Conservation (phyloP, 768 basidiomycete genomes). For the Candolleomyces efflorescens region DNA sequence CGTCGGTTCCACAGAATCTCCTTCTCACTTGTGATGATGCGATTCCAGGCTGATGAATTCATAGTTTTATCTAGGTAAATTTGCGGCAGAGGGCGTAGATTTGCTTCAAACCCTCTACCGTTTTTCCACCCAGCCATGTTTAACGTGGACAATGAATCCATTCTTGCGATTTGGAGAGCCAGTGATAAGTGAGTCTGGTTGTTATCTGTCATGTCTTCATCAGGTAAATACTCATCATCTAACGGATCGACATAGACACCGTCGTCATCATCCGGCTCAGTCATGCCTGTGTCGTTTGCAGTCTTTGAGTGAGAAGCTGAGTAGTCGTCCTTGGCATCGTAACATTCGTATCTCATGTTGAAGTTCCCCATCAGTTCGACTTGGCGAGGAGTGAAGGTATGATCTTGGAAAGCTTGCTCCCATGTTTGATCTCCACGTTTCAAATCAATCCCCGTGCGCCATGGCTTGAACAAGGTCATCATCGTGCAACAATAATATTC, state of each 20-base stretch:
- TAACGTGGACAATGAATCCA: too few relatives aligned
- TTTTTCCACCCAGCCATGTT: too few relatives aligned
- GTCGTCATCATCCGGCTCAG: conserved; percentile 4
- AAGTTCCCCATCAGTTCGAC: conserved; percentile 18
- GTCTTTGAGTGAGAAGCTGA: too few relatives aligned
- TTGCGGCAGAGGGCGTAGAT: too few relatives aligned
- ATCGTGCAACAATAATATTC: conserved; percentile 30
- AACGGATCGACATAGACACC: too few relatives aligned
- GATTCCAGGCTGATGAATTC: too few relatives aligned
- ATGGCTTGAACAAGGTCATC: conserved; percentile 30
- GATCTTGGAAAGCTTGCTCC: conserved; percentile 17
- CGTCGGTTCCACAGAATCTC: too few relatives aligned
- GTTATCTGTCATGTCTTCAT: background rate
- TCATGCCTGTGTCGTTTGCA: background rate
- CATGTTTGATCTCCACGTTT: conserved; percentile 19
- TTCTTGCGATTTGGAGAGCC: too few relatives aligned
- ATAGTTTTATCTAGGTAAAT: too few relatives aligned
- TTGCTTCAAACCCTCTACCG: too few relatives aligned
- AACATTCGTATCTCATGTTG: conserved; percentile 23
- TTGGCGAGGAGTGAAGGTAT: conserved; percentile 11
- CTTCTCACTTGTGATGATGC: too few relatives aligned
- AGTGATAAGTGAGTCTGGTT: too few relatives aligned
- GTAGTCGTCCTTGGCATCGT: conserved; percentile 22
- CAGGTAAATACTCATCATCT: conserved; percentile 1
- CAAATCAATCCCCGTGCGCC: conserved; percentile 24